Evolutionary conservation across 345 rosid genomes (phyloP), one percentile per base, ranked within the genome.

Genomic region (Diplotaxis tenuifolia): DNA sequence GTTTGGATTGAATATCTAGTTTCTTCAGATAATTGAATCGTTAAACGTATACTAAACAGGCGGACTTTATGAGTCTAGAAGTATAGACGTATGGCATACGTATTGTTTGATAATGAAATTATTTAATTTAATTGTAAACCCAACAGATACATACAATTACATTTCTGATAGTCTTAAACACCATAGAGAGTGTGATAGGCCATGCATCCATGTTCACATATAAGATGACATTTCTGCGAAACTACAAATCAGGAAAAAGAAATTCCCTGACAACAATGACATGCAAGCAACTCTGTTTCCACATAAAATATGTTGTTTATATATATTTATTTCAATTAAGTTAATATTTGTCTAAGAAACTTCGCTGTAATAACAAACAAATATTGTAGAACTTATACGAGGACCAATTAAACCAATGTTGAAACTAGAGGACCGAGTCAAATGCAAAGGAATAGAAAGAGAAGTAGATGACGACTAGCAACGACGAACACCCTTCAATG

Each of bases 241-340:
- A 61, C 69, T 23, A 34, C 55, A 34, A 22, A 28, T 27, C 36
- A 1, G 2, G 49, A 36, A 59, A 36, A 10, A 10, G 49, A 19
- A 1, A 29, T 55, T 50, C 19, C 1, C n/a, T 52, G 27, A 12
- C 53, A 60, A 77, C 72, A 64, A 76, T 57, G 72, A 71, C 76
- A 42, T 77, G 63, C 76, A 58, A 71, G 60, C 76, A 71, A 65
- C 76, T 76, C 62, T 50, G 1, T 23, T 50, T 71, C 75, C 76
- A 77, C 75, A 71, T 71, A 66, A 50, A 49, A 20, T 71, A 25
- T 66, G 72, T 77, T 76, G 56, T 53, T 56, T 55, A 29, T 62
- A 9, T 21, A 5, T 54, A 5, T 21, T 54, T 62, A 9, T 22
- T 5, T 21, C 2, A 11, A 31, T 47, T 54, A 28, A 23, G 18